phyloP scores from a whole-genome alignment of 1,139 yeast species.

The Nakaseomyces bracarensis region DNA sequence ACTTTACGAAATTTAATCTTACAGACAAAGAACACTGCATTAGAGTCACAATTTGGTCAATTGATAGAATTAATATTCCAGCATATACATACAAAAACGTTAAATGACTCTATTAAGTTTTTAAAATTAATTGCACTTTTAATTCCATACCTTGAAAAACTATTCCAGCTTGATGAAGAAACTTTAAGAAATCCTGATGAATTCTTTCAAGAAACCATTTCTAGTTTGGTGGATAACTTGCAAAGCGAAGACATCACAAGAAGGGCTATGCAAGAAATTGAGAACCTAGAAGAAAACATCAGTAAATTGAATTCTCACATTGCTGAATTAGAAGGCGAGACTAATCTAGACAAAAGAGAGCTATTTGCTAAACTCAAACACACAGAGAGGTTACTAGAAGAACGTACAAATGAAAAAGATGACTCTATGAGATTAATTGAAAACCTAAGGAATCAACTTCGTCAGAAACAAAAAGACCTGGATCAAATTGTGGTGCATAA shows the following conservation, averaged over 20 bases:
- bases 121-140: slow-evolving; percentile 14
- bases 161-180: slow-evolving; percentile 51
- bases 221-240: slow-evolving; percentile 59
- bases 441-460: slow-evolving; percentile 43
- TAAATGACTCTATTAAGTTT: slow-evolving; percentile 30
- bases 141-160: slow-evolving; percentile 1
- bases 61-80: slow-evolving; percentile 19
- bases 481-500: slow-evolving; percentile 49
- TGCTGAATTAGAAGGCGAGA: slow-evolving; percentile 56
- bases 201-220: slow-evolving; percentile 64
- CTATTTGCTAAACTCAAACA: slow-evolving; percentile 61
- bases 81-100: slow-evolving; percentile 23
- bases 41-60: slow-evolving; percentile 21
- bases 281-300: slow-evolving; percentile 46
- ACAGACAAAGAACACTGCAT: slow-evolving; percentile 20
- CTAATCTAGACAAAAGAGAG: slow-evolving; percentile 47
- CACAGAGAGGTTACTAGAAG: slow-evolving; percentile 46
- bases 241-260: slow-evolving; percentile 81
- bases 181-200: slow-evolving; percentile 39
- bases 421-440: slow-evolving; percentile 35
- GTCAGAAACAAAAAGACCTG: slow-evolving; percentile 58
- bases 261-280: slow-evolving; percentile 64
- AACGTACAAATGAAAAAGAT: slow-evolving; percentile 51
- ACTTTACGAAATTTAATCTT: slow-evolving; percentile 17
- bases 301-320: slow-evolving; percentile 39